Evolutionary conservation across 345 rosid genomes (phyloP).

Genomic region (thale cress (Arabidopsis thaliana)): DNA sequence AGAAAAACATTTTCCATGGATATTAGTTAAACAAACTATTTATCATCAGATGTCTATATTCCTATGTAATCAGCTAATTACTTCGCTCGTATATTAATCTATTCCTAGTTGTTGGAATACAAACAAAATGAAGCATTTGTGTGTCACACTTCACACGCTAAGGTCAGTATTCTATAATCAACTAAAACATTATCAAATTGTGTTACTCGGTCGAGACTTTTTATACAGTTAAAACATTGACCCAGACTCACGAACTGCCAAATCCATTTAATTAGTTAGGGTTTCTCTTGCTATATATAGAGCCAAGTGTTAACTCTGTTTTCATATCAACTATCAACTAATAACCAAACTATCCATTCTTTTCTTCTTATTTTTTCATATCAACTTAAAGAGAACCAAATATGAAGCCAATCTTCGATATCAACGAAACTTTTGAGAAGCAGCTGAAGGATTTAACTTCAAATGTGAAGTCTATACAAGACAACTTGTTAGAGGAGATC

Average conservation of each 20-base stretch:
- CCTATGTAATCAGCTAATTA: not conserved
- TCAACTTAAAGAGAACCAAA: conserved; percentile 30
- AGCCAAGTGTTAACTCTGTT: conserved; percentile 26
- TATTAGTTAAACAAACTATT: not conserved
- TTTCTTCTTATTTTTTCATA: not conserved
- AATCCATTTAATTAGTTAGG: not conserved
- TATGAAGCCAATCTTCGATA: conserved; percentile 28
- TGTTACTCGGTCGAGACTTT: conserved; percentile 21
- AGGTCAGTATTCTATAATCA: conserved; percentile 18
- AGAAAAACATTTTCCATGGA: not conserved
- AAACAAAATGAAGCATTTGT: not conserved
- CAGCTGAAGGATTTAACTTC: conserved; percentile 64
- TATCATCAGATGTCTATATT: not conserved
- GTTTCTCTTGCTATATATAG: conserved; percentile 31
- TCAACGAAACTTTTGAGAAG: conserved; percentile 47
- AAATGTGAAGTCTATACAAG: conserved; percentile 61
- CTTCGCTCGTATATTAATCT: not conserved
- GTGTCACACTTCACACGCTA: conserved; percentile 22
- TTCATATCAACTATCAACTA: not conserved
- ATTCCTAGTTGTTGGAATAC: not conserved
- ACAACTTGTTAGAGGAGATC: conserved; percentile 57
- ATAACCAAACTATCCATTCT: too few species aligned
- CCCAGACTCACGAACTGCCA: conserved; percentile 17
- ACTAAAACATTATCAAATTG: conserved; percentile 2
- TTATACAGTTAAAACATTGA: conserved; percentile 20